A percentile compares a stretch with the other conserved stretches of the same genome.
phyloP scores from a whole-genome alignment of 1,284 basidiomycete genomes.

The Ceratobasidium sp. region DNA sequence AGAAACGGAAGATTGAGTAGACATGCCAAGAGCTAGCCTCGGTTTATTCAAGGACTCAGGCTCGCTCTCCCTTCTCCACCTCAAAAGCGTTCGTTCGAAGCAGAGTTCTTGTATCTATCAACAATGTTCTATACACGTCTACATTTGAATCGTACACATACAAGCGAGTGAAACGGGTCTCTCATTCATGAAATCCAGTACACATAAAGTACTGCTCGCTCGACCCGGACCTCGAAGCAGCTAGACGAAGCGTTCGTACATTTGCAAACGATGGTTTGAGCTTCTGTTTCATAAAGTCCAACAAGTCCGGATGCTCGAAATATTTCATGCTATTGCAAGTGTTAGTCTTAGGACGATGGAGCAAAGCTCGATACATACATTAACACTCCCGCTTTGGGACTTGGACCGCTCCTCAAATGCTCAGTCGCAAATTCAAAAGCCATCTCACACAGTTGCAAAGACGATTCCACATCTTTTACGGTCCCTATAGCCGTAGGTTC shows the following conservation, averaged over 20 bases:
- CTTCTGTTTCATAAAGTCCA: conserved; percentile 66
- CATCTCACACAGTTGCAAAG: conserved; percentile 72
- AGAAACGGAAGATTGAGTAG: neutral
- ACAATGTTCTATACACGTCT: too few relatives aligned
- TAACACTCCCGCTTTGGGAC: conserved; percentile 68
- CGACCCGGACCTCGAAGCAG: conserved; percentile 62
- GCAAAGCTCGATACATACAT: conserved; percentile 65
- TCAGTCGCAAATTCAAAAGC: conserved; percentile 71
- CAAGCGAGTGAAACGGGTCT: too few relatives aligned
- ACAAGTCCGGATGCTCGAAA: conserved; percentile 73
- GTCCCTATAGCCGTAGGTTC: conserved; percentile 62
- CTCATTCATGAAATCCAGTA: conserved; percentile 25
- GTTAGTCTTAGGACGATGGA: neutral
- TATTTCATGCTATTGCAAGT: conserved; percentile 71
- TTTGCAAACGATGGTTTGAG: conserved; percentile 70
- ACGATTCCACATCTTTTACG: conserved; percentile 70
- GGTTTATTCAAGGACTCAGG: too few relatives aligned
- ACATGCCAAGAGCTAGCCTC: too few relatives aligned
- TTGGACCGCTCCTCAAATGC: conserved; percentile 61
- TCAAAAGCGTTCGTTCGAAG: too few relatives aligned
- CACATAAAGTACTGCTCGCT: conserved; percentile 81
- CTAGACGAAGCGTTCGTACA: conserved; percentile 51
- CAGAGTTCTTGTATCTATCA: too few relatives aligned
- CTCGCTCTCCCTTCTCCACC: too few relatives aligned
- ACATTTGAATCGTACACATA: too few relatives aligned